phyloP scores from a whole-genome alignment of 139 green algal genomes.

The Chlorella sp. region DNA sequence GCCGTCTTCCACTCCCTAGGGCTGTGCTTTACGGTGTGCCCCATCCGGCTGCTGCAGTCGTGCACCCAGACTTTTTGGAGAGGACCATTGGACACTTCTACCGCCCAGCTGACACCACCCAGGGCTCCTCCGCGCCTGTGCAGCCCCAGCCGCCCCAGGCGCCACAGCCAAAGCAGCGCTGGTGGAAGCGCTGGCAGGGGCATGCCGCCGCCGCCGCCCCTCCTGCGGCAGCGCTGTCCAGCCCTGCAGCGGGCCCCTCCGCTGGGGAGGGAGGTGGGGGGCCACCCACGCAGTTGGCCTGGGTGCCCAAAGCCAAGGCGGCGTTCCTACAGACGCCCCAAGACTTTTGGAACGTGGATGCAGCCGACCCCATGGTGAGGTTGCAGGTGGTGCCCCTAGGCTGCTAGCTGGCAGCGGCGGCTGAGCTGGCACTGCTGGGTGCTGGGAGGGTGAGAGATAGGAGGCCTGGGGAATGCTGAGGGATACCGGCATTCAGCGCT shows the following conservation, averaged over 20 bases:
- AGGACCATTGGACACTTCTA: constrained; percentile 40
- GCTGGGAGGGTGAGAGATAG: too few species aligned
- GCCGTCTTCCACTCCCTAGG: too few species aligned
- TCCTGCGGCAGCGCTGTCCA: not conserved
- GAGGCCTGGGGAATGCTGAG: too few species aligned
- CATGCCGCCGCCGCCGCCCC: not conserved
- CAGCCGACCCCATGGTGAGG: constrained; percentile 22
- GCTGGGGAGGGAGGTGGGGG: not conserved
- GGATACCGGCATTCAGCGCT: too few species aligned
- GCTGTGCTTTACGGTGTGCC: too few species aligned
- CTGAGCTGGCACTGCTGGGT: not conserved
- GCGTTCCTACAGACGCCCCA: constrained; percentile 41
- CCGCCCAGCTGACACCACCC: not conserved
- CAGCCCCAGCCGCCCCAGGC: too few species aligned
- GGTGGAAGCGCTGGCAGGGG: not conserved
- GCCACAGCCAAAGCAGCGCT: not conserved
- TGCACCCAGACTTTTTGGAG: constrained; percentile 31
- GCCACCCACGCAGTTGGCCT: not conserved
- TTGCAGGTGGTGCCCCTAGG: too few species aligned
- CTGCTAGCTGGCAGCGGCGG: too few species aligned
- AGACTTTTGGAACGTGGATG: constrained; percentile 44
- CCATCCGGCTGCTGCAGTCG: not conserved
- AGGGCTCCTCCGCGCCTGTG: too few species aligned
- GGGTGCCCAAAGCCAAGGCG: constrained; percentile 35
- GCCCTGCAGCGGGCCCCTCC: not conserved